Evolutionary conservation across 2,329 filamentous ascomycete genomes (phyloP).

Genomic region (Clarireedia sp.): DNA sequence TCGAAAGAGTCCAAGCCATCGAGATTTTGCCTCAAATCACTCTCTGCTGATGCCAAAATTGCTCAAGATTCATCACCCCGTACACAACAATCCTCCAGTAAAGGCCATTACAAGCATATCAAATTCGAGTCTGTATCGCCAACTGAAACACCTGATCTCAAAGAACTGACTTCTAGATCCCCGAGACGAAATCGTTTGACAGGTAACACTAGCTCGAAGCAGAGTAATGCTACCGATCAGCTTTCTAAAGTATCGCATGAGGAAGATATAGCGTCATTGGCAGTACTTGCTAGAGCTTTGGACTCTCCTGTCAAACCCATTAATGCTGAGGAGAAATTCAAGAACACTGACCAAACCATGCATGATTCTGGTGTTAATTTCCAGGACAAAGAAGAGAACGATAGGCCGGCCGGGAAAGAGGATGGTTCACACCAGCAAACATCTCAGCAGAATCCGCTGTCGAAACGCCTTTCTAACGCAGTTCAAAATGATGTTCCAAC

Average conservation of each 20-base stretch:
- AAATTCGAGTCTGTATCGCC: not conserved
- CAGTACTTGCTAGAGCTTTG: constrained; percentile 14
- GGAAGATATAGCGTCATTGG: constrained; percentile 18
- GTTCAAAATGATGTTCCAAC: too few relatives aligned
- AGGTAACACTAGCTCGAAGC: not conserved
- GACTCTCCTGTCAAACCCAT: not conserved
- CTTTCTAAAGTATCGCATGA: constrained; percentile 16
- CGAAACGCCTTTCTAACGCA: too few relatives aligned
- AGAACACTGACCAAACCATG: not conserved
- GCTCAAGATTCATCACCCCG: not conserved
- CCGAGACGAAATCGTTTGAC: not conserved
- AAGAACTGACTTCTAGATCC: not conserved
- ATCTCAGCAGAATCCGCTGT: not conserved
- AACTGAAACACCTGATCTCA: not conserved
- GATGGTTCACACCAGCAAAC: not conserved
- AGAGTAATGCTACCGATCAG: constrained; percentile 7
- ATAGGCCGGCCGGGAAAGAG: too few relatives aligned
- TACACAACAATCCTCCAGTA: not conserved
- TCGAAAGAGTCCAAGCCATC: not conserved
- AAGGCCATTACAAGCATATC: not conserved
- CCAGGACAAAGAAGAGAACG: not conserved
- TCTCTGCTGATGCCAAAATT: not conserved
- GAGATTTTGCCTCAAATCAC: not conserved
- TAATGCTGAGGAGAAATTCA: not conserved
- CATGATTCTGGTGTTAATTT: constrained; percentile 4